Conservation (phyloP, 495 filamentous ascomycete species). For the Aspergillus bertholletiae region DNA sequence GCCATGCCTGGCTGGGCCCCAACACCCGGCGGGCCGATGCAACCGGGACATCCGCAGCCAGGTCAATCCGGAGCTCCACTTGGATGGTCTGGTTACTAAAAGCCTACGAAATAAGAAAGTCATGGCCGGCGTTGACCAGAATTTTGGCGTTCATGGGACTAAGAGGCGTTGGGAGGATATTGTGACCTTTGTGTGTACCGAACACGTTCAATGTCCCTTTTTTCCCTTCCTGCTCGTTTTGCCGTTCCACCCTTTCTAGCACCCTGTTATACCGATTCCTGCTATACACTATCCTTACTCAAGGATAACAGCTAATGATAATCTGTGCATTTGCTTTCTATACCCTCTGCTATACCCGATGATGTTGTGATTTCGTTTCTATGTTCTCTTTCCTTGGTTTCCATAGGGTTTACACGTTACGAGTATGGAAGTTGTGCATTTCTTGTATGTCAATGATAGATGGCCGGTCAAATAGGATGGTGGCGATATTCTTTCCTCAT, state of each 20-base stretch:
- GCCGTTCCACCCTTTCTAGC: slow-evolving; percentile 23
- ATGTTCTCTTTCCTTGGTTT: slow-evolving; percentile 10
- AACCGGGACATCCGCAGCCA: slow-evolving; percentile 41
- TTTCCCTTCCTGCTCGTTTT: slow-evolving; percentile 14
- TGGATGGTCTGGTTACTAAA: slow-evolving; percentile 43
- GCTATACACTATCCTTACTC: slow-evolving; percentile 19
- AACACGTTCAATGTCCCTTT: slow-evolving; percentile 10
- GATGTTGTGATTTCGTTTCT: slow-evolving; percentile 21
- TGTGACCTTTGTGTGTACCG: slow-evolving; percentile 5
- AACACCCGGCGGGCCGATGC: slow-evolving; percentile 34
- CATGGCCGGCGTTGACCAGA: slow-evolving; percentile 25
- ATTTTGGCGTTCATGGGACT: slow-evolving; percentile 24
- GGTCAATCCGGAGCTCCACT: slow-evolving; percentile 43
- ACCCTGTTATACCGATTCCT: slow-evolving; percentile 17
- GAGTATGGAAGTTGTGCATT: slow-evolving; percentile 13
- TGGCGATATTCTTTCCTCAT: slow-evolving; percentile 3
- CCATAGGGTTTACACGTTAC: slow-evolving; percentile 7
- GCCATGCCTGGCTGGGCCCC: slow-evolving; percentile 42
- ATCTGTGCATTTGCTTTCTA: slow-evolving; percentile 41
- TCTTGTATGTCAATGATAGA: slow-evolving; percentile 20
- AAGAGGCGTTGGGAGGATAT: slow-evolving; percentile 9
- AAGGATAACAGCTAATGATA: slow-evolving; percentile 32
- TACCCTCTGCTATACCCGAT: slow-evolving; percentile 44
- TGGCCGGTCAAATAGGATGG: slow-evolving; percentile 15
- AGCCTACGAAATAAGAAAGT: slow-evolving; percentile 7